A percentile compares a stretch with the other conserved stretches of the same genome.
Evolutionary conservation across 2,329 filamentous ascomycete genomes (phyloP).

Genomic region (Aureobasidium vineae): DNA sequence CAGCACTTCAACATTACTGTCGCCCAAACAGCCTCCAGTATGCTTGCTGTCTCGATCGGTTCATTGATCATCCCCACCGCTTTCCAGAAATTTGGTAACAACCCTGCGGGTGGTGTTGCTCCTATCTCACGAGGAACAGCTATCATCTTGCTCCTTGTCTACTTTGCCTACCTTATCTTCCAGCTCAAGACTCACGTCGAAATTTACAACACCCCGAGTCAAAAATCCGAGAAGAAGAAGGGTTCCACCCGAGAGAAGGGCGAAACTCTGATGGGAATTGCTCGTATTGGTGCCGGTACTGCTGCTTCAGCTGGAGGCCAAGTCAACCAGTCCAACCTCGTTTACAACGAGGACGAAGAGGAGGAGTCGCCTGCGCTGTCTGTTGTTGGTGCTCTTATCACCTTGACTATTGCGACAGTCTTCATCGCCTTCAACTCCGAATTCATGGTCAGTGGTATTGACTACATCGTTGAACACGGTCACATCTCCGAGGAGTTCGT

Average conservation of each 20-base stretch:
- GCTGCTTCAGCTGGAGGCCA: conserved; percentile 52
- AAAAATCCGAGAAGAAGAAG: conserved; percentile 67
- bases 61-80: conserved; percentile 88
- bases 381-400: conserved; percentile 67
- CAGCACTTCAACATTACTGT: conserved; percentile 93
- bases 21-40: conserved; percentile 80
- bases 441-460: conserved; percentile 62
- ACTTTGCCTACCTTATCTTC: conserved; percentile 81
- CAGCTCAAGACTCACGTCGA: conserved; percentile 81
- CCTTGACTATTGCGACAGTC: conserved; percentile 69
- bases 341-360: conserved; percentile 52
- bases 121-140: conserved; percentile 66
- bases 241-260: conserved; percentile 50
- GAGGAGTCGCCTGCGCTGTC: conserved; percentile 72
- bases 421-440: conserved; percentile 76
- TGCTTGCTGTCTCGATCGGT: conserved; percentile 75
- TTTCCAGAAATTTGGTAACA: conserved; percentile 60
- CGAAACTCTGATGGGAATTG: conserved; percentile 51
- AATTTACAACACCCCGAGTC: conserved; percentile 76
- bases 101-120: conserved; percentile 34
- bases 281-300: conserved; percentile 53
- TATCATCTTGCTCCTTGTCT: conserved; percentile 79
- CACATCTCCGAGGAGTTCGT: conserved; percentile 60
- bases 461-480: conserved; percentile 50
- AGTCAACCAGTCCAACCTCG: conserved; percentile 49